Evolutionary conservation across 1,139 yeast species (phyloP).

Genomic region (Sugiyamaella sp.): DNA sequence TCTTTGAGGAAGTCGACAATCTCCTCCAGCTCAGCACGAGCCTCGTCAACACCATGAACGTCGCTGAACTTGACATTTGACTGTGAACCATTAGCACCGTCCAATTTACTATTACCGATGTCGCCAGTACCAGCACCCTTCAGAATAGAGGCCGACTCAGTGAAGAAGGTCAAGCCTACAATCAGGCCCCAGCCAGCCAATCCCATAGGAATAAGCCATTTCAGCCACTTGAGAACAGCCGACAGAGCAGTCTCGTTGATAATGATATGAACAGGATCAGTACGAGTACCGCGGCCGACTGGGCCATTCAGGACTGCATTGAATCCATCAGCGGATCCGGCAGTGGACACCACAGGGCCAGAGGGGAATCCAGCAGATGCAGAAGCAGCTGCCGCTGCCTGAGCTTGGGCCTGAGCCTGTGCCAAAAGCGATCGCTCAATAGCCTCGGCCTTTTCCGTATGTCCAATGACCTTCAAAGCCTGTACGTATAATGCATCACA

Average conservation of each 20-base stretch:
- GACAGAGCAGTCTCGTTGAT: slow-evolving; percentile 83
- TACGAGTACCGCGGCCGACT: slow-evolving; percentile 42
- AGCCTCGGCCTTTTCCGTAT: slow-evolving; percentile 73
- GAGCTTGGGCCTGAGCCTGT: slow-evolving; percentile 19
- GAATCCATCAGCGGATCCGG: slow-evolving; percentile 10
- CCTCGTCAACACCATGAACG: slow-evolving; percentile 98
- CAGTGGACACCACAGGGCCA: slow-evolving; percentile 18
- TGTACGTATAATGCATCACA: slow-evolving; percentile 77
- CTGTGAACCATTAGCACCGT: slow-evolving; percentile 63
- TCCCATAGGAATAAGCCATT: slow-evolving; percentile 86
- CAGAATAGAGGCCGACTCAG: slow-evolving; percentile 83
- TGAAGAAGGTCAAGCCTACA: slow-evolving; percentile 65
- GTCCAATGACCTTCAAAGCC: slow-evolving; percentile 78
- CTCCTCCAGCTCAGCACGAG: slow-evolving; percentile 94
- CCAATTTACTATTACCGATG: slow-evolving; percentile 42
- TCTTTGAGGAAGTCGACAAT: slow-evolving; percentile 95
- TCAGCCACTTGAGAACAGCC: slow-evolving; percentile 81
- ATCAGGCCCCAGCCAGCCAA: slow-evolving; percentile 62
- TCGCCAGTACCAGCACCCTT: slow-evolving; percentile 76
- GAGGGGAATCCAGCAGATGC: slow-evolving; percentile 33
- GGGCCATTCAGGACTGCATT: slow-evolving; percentile 17
- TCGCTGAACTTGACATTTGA: slow-evolving; percentile 89
- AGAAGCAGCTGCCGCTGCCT: slow-evolving; percentile 35
- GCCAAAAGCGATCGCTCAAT: slow-evolving; percentile 37
- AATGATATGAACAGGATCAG: slow-evolving; percentile 87